Percentiles rank a stretch among this genome's conserved stretches.
Conservation (phyloP, 208 protist species). For the Crithidia thermophila region DNA sequence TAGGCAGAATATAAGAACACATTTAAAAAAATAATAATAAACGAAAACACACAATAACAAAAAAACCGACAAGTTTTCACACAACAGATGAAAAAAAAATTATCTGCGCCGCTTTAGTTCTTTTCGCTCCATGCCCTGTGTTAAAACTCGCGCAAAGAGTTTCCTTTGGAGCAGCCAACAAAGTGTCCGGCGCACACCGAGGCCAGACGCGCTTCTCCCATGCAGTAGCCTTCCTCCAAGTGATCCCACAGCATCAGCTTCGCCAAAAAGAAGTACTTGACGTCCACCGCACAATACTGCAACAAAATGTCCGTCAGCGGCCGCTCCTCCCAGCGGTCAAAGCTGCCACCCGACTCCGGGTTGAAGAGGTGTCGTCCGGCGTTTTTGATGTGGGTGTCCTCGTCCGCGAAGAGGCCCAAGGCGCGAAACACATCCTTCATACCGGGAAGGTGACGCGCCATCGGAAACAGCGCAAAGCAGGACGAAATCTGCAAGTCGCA, state of each 20-base stretch:
- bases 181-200: slow-evolving; percentile 41
- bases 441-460: slow-evolving; percentile 36
- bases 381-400: slow-evolving; percentile 45
- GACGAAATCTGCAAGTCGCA: slow-evolving; percentile 59
- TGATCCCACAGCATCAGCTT: slow-evolving; percentile 33
- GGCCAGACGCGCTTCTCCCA: slow-evolving; percentile 33
- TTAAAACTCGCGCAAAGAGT: slow-evolving; percentile 44
- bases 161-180: slow-evolving; percentile 28
- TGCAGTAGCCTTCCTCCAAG: slow-evolving; percentile 22
- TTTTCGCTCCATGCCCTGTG: too few relatives aligned
- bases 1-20: background rate
- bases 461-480: slow-evolving; percentile 36
- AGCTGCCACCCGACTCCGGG: slow-evolving; percentile 42
- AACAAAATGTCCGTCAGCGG: slow-evolving; percentile 51
- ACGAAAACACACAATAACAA: background rate
- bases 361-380: slow-evolving; percentile 51
- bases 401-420: slow-evolving; percentile 39
- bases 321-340: slow-evolving; percentile 52
- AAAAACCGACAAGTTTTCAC: slow-evolving; percentile 8
- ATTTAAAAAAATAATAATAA: slow-evolving; percentile 17
- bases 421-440: slow-evolving; percentile 54
- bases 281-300: slow-evolving; percentile 66
- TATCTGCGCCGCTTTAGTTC: background rate
- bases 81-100: background rate
- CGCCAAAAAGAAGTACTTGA: slow-evolving; percentile 68